Percentiles rank a stretch among this genome's conserved stretches.
phyloP scores from a whole-genome alignment of 2,329 filamentous ascomycete genomes.

The Massarina eburnea region DNA sequence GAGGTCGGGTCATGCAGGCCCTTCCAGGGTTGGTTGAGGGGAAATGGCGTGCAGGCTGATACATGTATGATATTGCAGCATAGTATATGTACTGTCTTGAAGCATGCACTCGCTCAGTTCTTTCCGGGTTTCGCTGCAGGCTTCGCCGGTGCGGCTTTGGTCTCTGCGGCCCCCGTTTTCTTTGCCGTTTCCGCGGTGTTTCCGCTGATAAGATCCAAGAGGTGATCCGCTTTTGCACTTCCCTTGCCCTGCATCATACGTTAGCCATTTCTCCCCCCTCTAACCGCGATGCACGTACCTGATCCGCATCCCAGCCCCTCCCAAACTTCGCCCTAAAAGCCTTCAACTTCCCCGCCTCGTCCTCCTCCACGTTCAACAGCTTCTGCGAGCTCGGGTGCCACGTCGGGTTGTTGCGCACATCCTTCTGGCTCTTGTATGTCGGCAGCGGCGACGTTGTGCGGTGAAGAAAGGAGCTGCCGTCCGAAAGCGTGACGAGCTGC shows the following conservation, averaged over 20 bases:
- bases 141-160: slow-evolving; percentile 5
- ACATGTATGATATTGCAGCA: background rate
- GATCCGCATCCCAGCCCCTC: slow-evolving; percentile 68
- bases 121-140: slow-evolving; percentile 3
- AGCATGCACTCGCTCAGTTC: slow-evolving; percentile 2
- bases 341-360: slow-evolving; percentile 87
- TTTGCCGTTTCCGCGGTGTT: slow-evolving; percentile 1
- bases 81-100: background rate
- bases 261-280: slow-evolving; percentile 7
- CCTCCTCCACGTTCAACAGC: slow-evolving; percentile 85
- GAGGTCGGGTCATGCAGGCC: slow-evolving; percentile 1
- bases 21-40: background rate
- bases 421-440: slow-evolving; percentile 68
- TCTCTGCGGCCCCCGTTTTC: background rate
- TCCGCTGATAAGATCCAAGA: slow-evolving; percentile 30
- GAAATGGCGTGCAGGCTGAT: background rate
- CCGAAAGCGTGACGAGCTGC: slow-evolving; percentile 89
- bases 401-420: slow-evolving; percentile 82
- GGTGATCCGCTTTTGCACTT: slow-evolving; percentile 13
- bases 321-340: slow-evolving; percentile 87
- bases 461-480: slow-evolving; percentile 81
- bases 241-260: slow-evolving; percentile 6
- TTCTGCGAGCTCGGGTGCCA: slow-evolving; percentile 88
- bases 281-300: slow-evolving; percentile 8
- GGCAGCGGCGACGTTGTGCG: slow-evolving; percentile 73